Percentiles rank a stretch among this genome's conserved stretches.
phyloP scores from a whole-genome alignment of 2,329 filamentous ascomycete species.

The Fonsecaea multimorphosa region DNA sequence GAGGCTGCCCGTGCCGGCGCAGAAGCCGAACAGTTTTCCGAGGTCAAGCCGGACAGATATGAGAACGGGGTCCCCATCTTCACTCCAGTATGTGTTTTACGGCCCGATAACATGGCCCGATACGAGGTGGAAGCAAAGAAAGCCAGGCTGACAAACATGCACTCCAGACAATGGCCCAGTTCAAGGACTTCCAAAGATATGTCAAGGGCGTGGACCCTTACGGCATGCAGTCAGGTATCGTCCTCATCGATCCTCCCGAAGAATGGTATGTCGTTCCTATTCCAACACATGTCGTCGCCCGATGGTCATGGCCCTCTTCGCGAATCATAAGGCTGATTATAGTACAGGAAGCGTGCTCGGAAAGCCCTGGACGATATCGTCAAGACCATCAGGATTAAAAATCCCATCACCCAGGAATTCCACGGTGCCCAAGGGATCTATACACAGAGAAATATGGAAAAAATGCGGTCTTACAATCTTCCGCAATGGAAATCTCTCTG shows the following conservation, averaged over 20 bases:
- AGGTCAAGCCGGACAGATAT: slow-evolving; percentile 84
- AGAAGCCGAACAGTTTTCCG: slow-evolving; percentile 71
- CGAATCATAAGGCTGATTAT: slow-evolving; percentile 9
- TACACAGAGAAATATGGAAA: slow-evolving; percentile 95
- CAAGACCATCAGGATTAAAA: slow-evolving; percentile 90
- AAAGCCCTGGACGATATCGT: slow-evolving; percentile 77
- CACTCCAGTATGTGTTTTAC: slow-evolving; percentile 67
- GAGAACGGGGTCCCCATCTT: slow-evolving; percentile 89
- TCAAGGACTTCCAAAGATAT: slow-evolving; percentile 78
- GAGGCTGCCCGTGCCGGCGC: slow-evolving; percentile 41
- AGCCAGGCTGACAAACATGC: slow-evolving; percentile 20
- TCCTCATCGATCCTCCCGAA: slow-evolving; percentile 90
- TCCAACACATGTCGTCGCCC: neutral
- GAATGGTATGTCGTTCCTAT: slow-evolving; percentile 75
- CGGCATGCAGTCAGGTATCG: slow-evolving; percentile 96
- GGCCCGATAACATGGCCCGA: neutral
- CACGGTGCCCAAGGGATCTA: slow-evolving; percentile 95
- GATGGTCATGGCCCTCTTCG: neutral
- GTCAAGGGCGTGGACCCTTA: slow-evolving; percentile 89
- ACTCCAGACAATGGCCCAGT: slow-evolving; percentile 76
- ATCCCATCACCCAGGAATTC: slow-evolving; percentile 98
- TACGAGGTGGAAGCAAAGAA: neutral
- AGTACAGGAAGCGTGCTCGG: slow-evolving; percentile 35
- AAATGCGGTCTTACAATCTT: slow-evolving; percentile 93
- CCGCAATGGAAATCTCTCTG: slow-evolving; percentile 95